These are phyloP conservation scores for Daldinia loculata DNA, from an alignment of 495 filamentous ascomycete genomes.

Conservation along the genomic window DNA sequence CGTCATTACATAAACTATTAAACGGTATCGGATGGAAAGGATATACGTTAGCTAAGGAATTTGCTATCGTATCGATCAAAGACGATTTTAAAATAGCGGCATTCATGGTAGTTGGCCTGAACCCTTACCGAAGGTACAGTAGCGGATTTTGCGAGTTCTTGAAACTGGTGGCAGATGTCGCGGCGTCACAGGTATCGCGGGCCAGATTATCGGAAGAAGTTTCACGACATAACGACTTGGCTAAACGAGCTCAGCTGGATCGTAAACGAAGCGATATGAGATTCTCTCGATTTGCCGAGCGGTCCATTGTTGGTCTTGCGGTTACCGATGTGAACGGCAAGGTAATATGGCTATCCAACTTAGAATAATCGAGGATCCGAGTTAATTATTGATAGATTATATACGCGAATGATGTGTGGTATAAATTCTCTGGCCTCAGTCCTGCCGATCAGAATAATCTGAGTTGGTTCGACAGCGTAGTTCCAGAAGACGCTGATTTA, in stretches of 20 bases:
- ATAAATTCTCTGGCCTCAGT: slow-evolving; percentile 30
- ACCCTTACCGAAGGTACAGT: slow-evolving; percentile 54
- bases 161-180: slow-evolving; percentile 23
- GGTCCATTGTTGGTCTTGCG: slow-evolving; percentile 37
- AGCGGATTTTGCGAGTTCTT: slow-evolving; percentile 46
- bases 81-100: slow-evolving; percentile 49
- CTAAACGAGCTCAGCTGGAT: slow-evolving; percentile 31
- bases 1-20: slow-evolving; percentile 42
- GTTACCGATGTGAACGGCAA: slow-evolving; percentile 29
- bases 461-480: slow-evolving; percentile 34
- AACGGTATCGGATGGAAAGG: slow-evolving; percentile 51
- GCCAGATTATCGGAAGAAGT: slow-evolving; percentile 36
- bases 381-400: slow-evolving; percentile 21
- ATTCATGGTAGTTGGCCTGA: slow-evolving; percentile 57
- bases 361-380: not conserved
- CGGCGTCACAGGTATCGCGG: slow-evolving; percentile 28
- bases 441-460: slow-evolving; percentile 25
- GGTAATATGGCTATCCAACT: slow-evolving; percentile 2
- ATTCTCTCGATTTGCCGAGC: slow-evolving; percentile 37
- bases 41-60: slow-evolving; percentile 45
- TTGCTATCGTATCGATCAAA: slow-evolving; percentile 49
- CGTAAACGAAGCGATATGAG: slow-evolving; percentile 36
- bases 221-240: slow-evolving; percentile 33
- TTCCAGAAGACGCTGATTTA: slow-evolving; percentile 32
- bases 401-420: slow-evolving; percentile 40